A percentile compares a stretch with the other conserved stretches of the same genome.
These are phyloP conservation scores for Acmispon strigosus DNA, from an alignment of 306 rosid species.

Conservation along the genomic window DNA sequence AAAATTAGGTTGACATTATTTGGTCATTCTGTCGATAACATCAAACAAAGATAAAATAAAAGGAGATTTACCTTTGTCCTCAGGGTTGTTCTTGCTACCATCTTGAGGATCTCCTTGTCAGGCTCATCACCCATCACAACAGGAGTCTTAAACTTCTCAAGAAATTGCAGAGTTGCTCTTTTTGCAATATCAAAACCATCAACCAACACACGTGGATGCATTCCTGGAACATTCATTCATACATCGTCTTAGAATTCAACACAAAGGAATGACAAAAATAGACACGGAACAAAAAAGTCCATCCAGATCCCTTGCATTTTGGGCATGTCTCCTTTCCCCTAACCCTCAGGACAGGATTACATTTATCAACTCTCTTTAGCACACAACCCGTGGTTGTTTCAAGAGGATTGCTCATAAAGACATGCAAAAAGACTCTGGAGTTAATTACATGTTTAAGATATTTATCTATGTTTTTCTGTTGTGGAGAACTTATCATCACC, in stretches of 20 bases:
- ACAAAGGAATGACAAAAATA: not conserved
- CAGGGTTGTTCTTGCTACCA: constrained; percentile 91
- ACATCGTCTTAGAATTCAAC: not conserved
- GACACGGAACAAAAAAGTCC: not conserved
- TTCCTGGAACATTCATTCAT: constrained; percentile 43
- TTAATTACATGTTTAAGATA: not conserved
- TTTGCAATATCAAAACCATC: constrained; percentile 99
- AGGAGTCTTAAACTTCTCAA: constrained; percentile 80
- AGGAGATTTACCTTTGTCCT: constrained; percentile 69
- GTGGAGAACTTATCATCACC: not conserved
- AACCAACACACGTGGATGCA: constrained; percentile 97
- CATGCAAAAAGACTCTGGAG: not conserved
- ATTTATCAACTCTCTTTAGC: not conserved
- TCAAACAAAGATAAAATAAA: not conserved
- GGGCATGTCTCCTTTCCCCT: not conserved
- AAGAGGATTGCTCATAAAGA: not conserved
- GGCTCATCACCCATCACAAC: constrained; percentile 89
- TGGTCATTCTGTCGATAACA: not conserved
- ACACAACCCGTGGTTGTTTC: not conserved
- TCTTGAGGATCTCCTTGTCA: constrained; percentile 81
- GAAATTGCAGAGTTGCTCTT: constrained; percentile 79
- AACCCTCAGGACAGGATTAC: not conserved
- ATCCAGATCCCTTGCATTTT: not conserved
- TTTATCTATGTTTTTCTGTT: not conserved
- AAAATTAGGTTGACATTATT: not conserved